Percentiles rank a stretch among this genome's conserved stretches.
Evolutionary conservation across 1,284 basidiomycete species (phyloP).

Genomic region (Ganoderma multipileum): DNA sequence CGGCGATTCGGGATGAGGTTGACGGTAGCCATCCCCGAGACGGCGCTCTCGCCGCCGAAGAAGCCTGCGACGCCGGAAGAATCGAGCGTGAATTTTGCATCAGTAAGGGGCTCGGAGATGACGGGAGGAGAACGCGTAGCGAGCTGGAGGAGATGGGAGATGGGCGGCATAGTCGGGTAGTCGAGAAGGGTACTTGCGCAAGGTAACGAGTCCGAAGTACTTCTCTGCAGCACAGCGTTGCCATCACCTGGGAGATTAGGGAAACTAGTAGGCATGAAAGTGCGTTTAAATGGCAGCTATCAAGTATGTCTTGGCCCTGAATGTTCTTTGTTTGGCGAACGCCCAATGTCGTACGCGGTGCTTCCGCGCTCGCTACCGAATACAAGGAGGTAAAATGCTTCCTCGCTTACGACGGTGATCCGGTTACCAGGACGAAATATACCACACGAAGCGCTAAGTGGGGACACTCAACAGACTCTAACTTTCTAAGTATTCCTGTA

Average conservation of each 20-base stretch:
- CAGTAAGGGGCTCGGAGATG: constrained; percentile 12
- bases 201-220: background rate
- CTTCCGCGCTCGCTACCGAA: background rate
- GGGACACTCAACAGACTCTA: background rate
- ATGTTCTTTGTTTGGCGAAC: background rate
- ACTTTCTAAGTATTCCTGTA: background rate
- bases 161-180: constrained; percentile 6
- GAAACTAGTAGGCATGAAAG: background rate
- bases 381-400: background rate
- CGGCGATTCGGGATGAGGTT: constrained; percentile 26
- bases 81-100: constrained; percentile 25
- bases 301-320: background rate
- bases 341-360: background rate
- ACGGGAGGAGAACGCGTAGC: constrained; percentile 1
- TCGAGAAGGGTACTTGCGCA: background rate
- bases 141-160: constrained; percentile 13
- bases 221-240: background rate
- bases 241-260: background rate
- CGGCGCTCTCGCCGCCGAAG: constrained; percentile 30
- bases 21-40: constrained; percentile 30
- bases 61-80: constrained; percentile 31
- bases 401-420: background rate
- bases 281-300: background rate
- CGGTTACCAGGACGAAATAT: background rate
- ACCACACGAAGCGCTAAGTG: background rate